Percentiles rank a stretch among this genome's conserved stretches.
These are phyloP conservation scores for Penicillium sp. DNA, from an alignment of 2,329 filamentous ascomycete species.

Conservation along the genomic window DNA sequence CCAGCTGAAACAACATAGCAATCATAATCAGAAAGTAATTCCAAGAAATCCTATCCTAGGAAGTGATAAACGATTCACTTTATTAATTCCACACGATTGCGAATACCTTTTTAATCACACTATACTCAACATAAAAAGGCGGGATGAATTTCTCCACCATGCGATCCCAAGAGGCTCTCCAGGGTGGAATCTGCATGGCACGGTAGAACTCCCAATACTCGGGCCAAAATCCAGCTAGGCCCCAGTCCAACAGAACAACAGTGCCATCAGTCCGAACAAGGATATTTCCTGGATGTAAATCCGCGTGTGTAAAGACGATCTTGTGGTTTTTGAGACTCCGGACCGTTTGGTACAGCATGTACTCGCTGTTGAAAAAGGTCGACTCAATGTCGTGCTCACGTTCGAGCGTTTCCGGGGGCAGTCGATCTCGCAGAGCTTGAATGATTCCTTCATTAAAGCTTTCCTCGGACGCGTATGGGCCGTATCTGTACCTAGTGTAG, in stretches of 20 bases:
- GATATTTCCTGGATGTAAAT: slow-evolving; percentile 24
- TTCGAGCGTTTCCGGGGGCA: slow-evolving; percentile 8
- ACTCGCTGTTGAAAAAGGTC: slow-evolving; percentile 15
- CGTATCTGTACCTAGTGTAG: slow-evolving; percentile 14
- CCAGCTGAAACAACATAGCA: too few species aligned
- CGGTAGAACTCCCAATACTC: slow-evolving; percentile 21
- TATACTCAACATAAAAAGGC: slow-evolving; percentile 19
- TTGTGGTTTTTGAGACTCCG: slow-evolving; percentile 16
- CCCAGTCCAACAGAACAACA: slow-evolving; percentile 20
- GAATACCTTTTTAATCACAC: slow-evolving; percentile 8
- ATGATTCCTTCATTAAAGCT: slow-evolving; percentile 16
- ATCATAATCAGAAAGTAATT: too few species aligned
- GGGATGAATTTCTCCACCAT: slow-evolving; percentile 21
- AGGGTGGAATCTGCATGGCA: slow-evolving; percentile 5
- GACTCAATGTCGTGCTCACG: slow-evolving; percentile 14
- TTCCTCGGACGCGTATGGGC: slow-evolving; percentile 15
- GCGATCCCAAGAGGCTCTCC: slow-evolving; percentile 16
- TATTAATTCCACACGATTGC: too few species aligned
- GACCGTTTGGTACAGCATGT: slow-evolving; percentile 18
- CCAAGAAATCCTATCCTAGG: too few species aligned
- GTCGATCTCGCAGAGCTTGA: slow-evolving; percentile 16
- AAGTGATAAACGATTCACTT: too few species aligned
- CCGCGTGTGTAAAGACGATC: slow-evolving; percentile 24
- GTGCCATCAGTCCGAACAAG: slow-evolving; percentile 20
- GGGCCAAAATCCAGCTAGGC: slow-evolving; percentile 17